Percentiles rank a stretch among this genome's conserved stretches.
phyloP scores from a whole-genome alignment of 2,329 filamentous ascomycete genomes.

The Pseudogymnoascus sp. region DNA sequence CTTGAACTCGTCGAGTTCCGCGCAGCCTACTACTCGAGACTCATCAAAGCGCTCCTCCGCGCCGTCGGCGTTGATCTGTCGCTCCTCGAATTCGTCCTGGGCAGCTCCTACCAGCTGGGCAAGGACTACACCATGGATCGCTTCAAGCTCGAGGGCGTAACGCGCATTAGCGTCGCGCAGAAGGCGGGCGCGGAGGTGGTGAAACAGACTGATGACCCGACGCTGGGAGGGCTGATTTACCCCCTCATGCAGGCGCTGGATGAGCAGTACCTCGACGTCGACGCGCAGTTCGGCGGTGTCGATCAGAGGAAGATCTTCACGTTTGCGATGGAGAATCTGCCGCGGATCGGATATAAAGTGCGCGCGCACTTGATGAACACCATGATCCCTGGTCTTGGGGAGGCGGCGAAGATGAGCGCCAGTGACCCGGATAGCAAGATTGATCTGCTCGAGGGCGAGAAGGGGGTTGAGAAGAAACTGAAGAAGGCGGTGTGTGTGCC shows the following conservation, averaged over 20 bases:
- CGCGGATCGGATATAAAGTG: conserved; percentile 72
- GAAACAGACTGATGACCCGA: conserved; percentile 76
- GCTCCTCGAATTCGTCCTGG: conserved; percentile 75
- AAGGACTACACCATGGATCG: conserved; percentile 80
- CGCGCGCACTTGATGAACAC: conserved; percentile 71
- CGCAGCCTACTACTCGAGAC: conserved; percentile 73
- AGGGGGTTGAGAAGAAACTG: conserved; percentile 72
- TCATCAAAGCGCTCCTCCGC: conserved; percentile 67
- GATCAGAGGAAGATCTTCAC: conserved; percentile 90
- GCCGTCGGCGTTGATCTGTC: conserved; percentile 72
- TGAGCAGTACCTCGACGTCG: conserved; percentile 80
- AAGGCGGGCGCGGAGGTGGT: conserved; percentile 91
- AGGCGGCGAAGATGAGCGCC: conserved; percentile 80
- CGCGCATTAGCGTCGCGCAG: conserved; percentile 48
- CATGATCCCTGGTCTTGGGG: conserved; percentile 79
- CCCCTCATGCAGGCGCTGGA: conserved; percentile 85
- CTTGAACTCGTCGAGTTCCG: conserved; percentile 79
- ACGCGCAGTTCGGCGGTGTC: conserved; percentile 78
- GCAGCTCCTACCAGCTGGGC: conserved; percentile 71
- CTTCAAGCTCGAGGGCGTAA: conserved; percentile 54
- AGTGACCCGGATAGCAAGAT: conserved; percentile 77
- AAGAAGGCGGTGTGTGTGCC: conserved; percentile 77
- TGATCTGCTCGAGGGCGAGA: conserved; percentile 76
- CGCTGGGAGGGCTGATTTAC: conserved; percentile 69
- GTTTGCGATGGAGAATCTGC: conserved; percentile 75